Percentiles rank a stretch among this genome's conserved stretches.
Evolutionary conservation across 2,329 filamentous ascomycete species (phyloP).

Genomic region (Fusarium pseudoanthophilum): DNA sequence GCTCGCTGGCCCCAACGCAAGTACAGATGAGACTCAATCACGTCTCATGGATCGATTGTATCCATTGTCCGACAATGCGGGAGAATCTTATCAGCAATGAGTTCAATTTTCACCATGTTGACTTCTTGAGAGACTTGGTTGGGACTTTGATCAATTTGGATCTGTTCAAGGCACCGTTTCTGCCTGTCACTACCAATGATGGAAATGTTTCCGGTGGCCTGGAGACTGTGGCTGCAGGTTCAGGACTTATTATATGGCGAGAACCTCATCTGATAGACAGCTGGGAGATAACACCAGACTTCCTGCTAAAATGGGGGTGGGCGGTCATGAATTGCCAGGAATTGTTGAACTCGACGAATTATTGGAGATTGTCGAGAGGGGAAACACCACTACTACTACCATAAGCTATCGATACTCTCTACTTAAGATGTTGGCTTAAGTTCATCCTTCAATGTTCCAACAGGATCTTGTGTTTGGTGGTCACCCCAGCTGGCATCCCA

Average conservation of each 20-base stretch:
- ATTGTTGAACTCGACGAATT: background rate
- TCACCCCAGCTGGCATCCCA: slow-evolving; percentile 9
- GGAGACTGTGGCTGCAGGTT: background rate
- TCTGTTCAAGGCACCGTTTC: background rate
- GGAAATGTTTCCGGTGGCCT: no score
- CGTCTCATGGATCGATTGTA: background rate
- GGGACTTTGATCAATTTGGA: background rate
- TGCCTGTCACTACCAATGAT: no score
- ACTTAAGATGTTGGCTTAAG: background rate
- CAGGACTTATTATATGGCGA: background rate
- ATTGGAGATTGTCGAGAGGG: background rate
- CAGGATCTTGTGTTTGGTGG: background rate
- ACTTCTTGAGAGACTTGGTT: background rate
- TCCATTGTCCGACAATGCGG: background rate
- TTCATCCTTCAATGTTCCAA: background rate
- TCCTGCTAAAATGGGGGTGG: background rate
- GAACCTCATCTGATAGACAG: background rate
- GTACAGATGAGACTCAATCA: background rate
- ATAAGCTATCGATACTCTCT: accelerated
- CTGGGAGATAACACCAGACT: background rate
- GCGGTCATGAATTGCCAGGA: background rate
- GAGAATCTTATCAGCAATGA: background rate
- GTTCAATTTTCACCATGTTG: background rate
- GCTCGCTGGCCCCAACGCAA: background rate
- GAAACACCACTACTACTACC: background rate